Conservation (phyloP, 2,329 filamentous ascomycete species). For the Rugonectria rugulosa region DNA sequence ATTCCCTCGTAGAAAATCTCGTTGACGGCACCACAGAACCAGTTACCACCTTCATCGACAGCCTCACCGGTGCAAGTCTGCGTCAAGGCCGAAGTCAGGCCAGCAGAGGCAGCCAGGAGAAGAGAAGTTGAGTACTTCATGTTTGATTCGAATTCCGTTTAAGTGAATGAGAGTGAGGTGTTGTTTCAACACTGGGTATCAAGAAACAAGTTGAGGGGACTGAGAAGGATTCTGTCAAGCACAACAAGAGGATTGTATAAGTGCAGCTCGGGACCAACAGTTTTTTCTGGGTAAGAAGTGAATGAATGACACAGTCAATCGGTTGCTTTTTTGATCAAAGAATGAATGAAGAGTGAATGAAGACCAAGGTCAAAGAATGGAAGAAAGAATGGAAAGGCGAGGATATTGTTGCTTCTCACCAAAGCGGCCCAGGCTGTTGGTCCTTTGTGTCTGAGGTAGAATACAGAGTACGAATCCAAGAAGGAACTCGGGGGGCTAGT, state of each 20-base stretch:
- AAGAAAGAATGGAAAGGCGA: neutral
- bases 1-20: slow-evolving; percentile 74
- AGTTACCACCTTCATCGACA: slow-evolving; percentile 61
- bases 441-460: neutral
- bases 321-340: too few relatives aligned
- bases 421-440: neutral
- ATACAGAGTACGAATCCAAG: neutral
- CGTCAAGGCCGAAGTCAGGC: slow-evolving; percentile 41
- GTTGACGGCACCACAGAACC: slow-evolving; percentile 70
- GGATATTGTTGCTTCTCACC: neutral
- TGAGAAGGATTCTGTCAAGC: too few relatives aligned
- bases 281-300: too few relatives aligned
- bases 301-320: slow-evolving; percentile 1
- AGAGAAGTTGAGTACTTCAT: slow-evolving; percentile 44
- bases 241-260: too few relatives aligned
- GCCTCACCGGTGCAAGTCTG: slow-evolving; percentile 47
- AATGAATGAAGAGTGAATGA: neutral
- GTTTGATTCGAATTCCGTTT: neutral
- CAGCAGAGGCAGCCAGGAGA: slow-evolving; percentile 38
- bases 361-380: neutral
- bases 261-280: too few relatives aligned
- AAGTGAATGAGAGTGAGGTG: neutral
- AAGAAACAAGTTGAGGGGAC: too few relatives aligned
- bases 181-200: neutral
- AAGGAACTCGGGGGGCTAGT: too few relatives aligned